These are phyloP conservation scores for Trametes cubensis DNA, from an alignment of 768 basidiomycete genomes.

Conservation along the genomic window DNA sequence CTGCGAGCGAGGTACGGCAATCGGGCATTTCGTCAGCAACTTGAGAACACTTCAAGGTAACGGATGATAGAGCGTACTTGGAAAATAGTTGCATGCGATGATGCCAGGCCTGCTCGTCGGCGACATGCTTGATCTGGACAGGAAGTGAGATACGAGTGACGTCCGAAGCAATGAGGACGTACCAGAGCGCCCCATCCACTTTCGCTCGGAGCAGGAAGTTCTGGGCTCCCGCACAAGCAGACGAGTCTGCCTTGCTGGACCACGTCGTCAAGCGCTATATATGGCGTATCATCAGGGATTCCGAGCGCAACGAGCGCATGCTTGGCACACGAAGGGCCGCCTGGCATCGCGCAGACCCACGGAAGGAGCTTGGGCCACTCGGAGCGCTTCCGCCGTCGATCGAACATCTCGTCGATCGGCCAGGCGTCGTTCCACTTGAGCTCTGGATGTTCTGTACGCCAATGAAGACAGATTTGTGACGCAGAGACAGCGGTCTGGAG, in stretches of 20 bases:
- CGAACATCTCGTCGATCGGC: neutral
- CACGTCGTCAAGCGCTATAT: neutral
- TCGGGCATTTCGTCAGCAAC: no score
- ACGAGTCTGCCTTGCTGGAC: neutral
- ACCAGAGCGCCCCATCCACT: no score
- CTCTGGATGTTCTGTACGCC: neutral
- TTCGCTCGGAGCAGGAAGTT: no score
- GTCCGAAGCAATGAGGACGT: no score
- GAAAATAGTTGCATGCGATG: no score
- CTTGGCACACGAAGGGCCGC: neutral
- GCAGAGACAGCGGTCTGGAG: neutral
- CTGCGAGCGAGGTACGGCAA: neutral
- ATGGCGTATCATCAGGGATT: neutral
- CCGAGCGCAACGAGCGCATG: neutral
- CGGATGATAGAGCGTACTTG: no score
- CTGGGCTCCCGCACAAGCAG: no score
- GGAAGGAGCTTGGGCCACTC: neutral
- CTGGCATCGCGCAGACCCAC: neutral
- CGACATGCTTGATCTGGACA: no score
- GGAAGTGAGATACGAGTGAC: no score
- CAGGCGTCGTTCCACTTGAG: conserved; percentile 2
- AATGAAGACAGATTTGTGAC: neutral
- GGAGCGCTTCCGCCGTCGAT: neutral
- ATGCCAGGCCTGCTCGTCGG: no score
- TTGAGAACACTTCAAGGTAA: no score